phyloP scores from a whole-genome alignment of 2,329 filamentous ascomycete species.

The Fusarium duplospermum region DNA sequence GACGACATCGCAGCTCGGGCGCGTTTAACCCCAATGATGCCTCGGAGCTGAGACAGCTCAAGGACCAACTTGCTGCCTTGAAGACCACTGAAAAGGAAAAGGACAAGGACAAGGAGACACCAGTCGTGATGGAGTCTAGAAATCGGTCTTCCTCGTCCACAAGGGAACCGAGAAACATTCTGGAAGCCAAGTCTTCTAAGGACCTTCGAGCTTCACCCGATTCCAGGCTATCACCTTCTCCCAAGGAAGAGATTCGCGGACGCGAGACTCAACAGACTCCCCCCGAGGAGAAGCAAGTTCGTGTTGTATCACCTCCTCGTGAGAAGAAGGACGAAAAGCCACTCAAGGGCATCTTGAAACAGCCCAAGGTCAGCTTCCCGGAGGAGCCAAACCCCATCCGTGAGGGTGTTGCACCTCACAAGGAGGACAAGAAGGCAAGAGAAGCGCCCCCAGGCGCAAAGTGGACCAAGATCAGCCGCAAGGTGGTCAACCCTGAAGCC shows the following conservation, averaged over 20 bases:
- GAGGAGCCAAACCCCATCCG: slow-evolving; percentile 86
- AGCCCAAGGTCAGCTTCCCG: slow-evolving; percentile 84
- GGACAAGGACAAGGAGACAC: slow-evolving; percentile 39
- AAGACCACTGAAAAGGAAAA: slow-evolving; percentile 44
- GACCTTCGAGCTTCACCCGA: slow-evolving; percentile 27
- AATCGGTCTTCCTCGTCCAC: slow-evolving; percentile 39
- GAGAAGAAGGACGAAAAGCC: slow-evolving; percentile 73
- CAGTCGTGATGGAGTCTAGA: slow-evolving; percentile 37
- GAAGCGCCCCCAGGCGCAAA: slow-evolving; percentile 82
- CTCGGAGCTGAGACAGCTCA: slow-evolving; percentile 60
- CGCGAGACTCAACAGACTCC: slow-evolving; percentile 53
- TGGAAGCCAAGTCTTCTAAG: slow-evolving; percentile 28
- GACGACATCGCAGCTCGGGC: slow-evolving; percentile 53
- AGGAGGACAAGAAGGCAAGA: slow-evolving; percentile 79
- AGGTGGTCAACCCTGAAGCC: slow-evolving; percentile 89
- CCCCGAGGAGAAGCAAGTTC: slow-evolving; percentile 62
- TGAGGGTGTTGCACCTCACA: slow-evolving; percentile 93
- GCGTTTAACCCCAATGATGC: slow-evolving; percentile 67
- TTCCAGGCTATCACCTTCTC: slow-evolving; percentile 26
- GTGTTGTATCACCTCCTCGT: slow-evolving; percentile 79
- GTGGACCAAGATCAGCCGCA: slow-evolving; percentile 93
- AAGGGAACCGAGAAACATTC: slow-evolving; percentile 19
- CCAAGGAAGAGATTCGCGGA: slow-evolving; percentile 52
- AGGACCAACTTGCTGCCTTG: slow-evolving; percentile 62
- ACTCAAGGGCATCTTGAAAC: slow-evolving; percentile 87